phyloP scores from a whole-genome alignment of 306 rosid genomes.

The Cicer chorassanicum region DNA sequence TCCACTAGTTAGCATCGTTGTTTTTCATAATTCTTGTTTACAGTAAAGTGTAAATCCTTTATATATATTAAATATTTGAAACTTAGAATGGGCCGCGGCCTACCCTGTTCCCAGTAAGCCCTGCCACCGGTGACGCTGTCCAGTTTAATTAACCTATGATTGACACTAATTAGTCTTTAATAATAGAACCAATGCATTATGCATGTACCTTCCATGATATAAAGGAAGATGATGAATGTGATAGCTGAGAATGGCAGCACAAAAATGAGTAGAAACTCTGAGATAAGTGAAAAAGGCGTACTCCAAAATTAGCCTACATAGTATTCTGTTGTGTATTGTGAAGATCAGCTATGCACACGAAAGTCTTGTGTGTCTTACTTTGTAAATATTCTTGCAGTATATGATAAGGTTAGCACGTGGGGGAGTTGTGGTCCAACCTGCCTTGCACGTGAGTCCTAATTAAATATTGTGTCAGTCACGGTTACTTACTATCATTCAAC shows the following conservation, averaged over 20 bases:
- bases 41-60: too few species aligned
- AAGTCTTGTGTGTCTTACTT: constrained; percentile 34
- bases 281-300: constrained; percentile 35
- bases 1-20: too few species aligned
- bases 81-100: too few species aligned
- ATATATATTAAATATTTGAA: too few species aligned
- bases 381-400: constrained; percentile 10
- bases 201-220: not conserved
- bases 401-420: constrained; percentile 39
- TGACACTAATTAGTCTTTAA: not conserved
- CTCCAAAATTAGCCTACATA: constrained; percentile 9
- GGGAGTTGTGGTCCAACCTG: constrained; percentile 38
- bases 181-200: not conserved
- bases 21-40: too few species aligned
- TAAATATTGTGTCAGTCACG: constrained; percentile 43
- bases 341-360: constrained; percentile 47
- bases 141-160: too few species aligned
- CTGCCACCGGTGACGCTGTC: too few species aligned
- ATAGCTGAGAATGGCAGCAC: not conserved
- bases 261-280: constrained; percentile 37
- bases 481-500: constrained; percentile 39
- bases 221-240: constrained; percentile 42
- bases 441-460: constrained; percentile 42
- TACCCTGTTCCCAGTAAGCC: too few species aligned
- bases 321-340: constrained; percentile 30